phyloP scores from a whole-genome alignment of 495 filamentous ascomycete species.

The Hypomontagnella monticulosa region DNA sequence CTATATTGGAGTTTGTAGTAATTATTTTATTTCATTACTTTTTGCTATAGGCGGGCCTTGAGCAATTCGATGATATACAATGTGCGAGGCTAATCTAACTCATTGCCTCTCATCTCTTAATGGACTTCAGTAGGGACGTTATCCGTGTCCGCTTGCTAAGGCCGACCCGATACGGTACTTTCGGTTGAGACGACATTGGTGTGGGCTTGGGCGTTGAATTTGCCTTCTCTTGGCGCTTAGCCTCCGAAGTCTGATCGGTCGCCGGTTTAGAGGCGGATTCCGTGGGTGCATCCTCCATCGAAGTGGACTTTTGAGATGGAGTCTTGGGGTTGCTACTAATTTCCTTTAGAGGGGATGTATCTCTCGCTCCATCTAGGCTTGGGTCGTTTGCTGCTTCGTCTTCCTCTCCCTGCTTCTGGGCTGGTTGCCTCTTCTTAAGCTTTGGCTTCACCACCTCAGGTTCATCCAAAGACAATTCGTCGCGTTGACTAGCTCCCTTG shows the following conservation, averaged over 20 bases:
- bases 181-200: conserved; percentile 42
- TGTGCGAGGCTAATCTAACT: not conserved
- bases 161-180: conserved; percentile 71
- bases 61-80: not conserved
- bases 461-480: not conserved
- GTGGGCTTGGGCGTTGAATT: conserved; percentile 12
- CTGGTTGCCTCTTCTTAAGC: conserved; percentile 9
- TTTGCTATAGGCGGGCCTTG: no score
- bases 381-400: not conserved
- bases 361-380: conserved; percentile 4
- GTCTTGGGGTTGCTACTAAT: conserved; percentile 31
- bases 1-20: not conserved
- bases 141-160: conserved; percentile 73
- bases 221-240: conserved; percentile 22
- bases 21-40: not conserved
- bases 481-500: not conserved
- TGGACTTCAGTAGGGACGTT: conserved; percentile 69
- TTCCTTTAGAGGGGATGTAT: conserved; percentile 27
- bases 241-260: conserved; percentile 12
- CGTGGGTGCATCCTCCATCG: conserved; percentile 3
- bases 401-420: conserved; percentile 8
- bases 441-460: conserved; percentile 2
- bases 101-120: conserved; percentile 61
- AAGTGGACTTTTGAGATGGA: conserved; percentile 19
- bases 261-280: conserved; percentile 7